phyloP scores from a whole-genome alignment of 352 stramenopile species.

The Pythium monospermum region DNA sequence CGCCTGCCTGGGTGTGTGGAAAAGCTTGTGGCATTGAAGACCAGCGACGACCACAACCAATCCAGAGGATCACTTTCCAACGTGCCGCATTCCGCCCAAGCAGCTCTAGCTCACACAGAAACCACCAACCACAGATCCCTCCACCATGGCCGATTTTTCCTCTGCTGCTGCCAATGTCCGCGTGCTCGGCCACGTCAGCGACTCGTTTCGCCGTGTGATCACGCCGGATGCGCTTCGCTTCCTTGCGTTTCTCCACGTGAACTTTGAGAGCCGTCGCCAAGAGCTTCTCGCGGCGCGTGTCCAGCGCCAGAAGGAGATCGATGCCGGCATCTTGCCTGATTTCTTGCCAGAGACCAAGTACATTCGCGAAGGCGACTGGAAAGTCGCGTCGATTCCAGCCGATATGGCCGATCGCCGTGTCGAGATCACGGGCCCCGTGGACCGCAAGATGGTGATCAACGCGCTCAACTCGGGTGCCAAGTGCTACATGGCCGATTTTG shows the following conservation, averaged over 20 bases:
- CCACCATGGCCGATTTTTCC: slow-evolving; percentile 44
- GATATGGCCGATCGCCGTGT: slow-evolving; percentile 91
- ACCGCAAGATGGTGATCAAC: slow-evolving; percentile 98
- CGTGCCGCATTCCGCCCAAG: neutral
- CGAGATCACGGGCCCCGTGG: slow-evolving; percentile 94
- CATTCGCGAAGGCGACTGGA: slow-evolving; percentile 77
- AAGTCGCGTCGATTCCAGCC: slow-evolving; percentile 67
- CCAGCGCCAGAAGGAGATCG: slow-evolving; percentile 69
- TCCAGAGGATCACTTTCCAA: slow-evolving; percentile 10
- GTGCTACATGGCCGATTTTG: slow-evolving; percentile 97
- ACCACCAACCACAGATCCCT: neutral
- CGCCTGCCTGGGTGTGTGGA: too few relatives aligned
- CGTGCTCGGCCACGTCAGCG: slow-evolving; percentile 78
- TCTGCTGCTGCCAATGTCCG: slow-evolving; percentile 64
- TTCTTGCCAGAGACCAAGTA: slow-evolving; percentile 86
- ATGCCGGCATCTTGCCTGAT: slow-evolving; percentile 82
- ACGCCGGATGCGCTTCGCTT: slow-evolving; percentile 90
- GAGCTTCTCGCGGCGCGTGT: slow-evolving; percentile 31
- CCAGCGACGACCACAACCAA: slow-evolving; percentile 5
- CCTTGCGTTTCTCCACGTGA: slow-evolving; percentile 84
- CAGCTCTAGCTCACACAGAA: neutral
- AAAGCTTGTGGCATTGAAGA: too few relatives aligned
- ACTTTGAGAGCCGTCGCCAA: slow-evolving; percentile 71
- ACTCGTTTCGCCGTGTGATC: slow-evolving; percentile 78
- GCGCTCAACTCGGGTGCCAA: slow-evolving; percentile 93